Evolutionary conservation across 1,284 basidiomycete genomes (phyloP), one percentile per base, ranked within the genome.

Genomic region (Hortiboletus rubellus): DNA sequence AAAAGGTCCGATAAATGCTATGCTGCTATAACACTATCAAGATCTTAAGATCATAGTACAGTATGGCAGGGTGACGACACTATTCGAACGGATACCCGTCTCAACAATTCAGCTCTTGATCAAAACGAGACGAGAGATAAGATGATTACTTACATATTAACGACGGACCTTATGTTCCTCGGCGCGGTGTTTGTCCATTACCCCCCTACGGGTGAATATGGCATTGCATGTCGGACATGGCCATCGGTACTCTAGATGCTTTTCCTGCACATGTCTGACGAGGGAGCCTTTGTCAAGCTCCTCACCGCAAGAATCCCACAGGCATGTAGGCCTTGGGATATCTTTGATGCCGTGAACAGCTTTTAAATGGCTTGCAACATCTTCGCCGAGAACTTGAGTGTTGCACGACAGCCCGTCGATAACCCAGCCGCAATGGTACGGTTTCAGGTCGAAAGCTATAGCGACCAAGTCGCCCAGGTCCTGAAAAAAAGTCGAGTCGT

Each of bases 191-290:
- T 17, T 0, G 0, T 59, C 51, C 59, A 72, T 56, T 1, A 55
- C 58, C 1, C 64, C 54, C 33, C 57, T 46, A 8, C 67, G 71
- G 2, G 57, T 72, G 50, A 69, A 69, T 1, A 52, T 2, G 1
- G n/a, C 3, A 3, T 6, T 11, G 15, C 67, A 69, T 4, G 18
- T 63, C 1, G 62, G 57, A 27, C 67, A 69, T 0, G 67, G 59
- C 67, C 71, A 70, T 3, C 37, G 33, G 31, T 56, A 58, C 12
- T 24, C 45, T 3, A 72, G 59, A 27, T 69, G 67, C 18, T 18
- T 60, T 17, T 68, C 67, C 34, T 68, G 57, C 3, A 72, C 54
- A 22, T 69, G 67, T 2, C 70, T 49, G 1, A 46, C 48, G 14
- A 72, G 31, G 12, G 50, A 57, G 0, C 50, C 60, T 22, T 10